Evolutionary conservation across 2,329 filamentous ascomycete species (phyloP).

Genomic region (Fonsecaea multimorphosa): DNA sequence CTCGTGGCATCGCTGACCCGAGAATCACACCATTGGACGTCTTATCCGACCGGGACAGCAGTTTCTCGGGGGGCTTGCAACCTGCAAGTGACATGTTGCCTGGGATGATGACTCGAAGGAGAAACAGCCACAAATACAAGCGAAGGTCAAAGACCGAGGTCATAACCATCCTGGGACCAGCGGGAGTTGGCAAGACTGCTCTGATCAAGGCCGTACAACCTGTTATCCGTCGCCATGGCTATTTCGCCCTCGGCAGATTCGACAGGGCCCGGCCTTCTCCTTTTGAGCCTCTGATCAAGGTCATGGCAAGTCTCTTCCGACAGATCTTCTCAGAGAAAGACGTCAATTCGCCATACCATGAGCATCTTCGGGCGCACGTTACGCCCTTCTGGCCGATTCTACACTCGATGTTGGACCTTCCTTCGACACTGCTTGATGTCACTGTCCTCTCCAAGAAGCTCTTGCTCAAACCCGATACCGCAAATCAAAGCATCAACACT

Average conservation of each 20-base stretch:
- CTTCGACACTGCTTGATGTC: slow-evolving; percentile 66
- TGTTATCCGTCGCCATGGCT: slow-evolving; percentile 63
- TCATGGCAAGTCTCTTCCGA: slow-evolving; percentile 66
- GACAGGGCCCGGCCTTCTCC: slow-evolving; percentile 65
- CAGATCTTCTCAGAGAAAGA: slow-evolving; percentile 71
- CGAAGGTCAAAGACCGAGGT: slow-evolving; percentile 65
- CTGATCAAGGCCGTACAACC: slow-evolving; percentile 65
- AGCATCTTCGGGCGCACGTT: slow-evolving; percentile 61
- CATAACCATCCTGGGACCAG: slow-evolving; percentile 62
- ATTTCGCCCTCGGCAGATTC: slow-evolving; percentile 66
- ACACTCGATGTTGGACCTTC: slow-evolving; percentile 64
- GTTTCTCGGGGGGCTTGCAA: slow-evolving; percentile 40
- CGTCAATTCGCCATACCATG: slow-evolving; percentile 66
- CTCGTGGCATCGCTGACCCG: slow-evolving; percentile 29
- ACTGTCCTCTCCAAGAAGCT: slow-evolving; percentile 47
- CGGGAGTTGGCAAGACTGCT: slow-evolving; percentile 67
- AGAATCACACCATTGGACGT: slow-evolving; percentile 32
- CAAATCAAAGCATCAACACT: slow-evolving; percentile 35
- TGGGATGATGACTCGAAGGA: slow-evolving; percentile 48
- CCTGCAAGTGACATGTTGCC: slow-evolving; percentile 42
- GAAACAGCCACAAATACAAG: slow-evolving; percentile 56
- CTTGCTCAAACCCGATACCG: slow-evolving; percentile 27
- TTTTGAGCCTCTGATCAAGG: slow-evolving; percentile 65
- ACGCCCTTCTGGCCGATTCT: slow-evolving; percentile 64
- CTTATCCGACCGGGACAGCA: slow-evolving; percentile 48